Conservation (phyloP, 2,329 filamentous ascomycete genomes). For the Hortaea sp. region DNA sequence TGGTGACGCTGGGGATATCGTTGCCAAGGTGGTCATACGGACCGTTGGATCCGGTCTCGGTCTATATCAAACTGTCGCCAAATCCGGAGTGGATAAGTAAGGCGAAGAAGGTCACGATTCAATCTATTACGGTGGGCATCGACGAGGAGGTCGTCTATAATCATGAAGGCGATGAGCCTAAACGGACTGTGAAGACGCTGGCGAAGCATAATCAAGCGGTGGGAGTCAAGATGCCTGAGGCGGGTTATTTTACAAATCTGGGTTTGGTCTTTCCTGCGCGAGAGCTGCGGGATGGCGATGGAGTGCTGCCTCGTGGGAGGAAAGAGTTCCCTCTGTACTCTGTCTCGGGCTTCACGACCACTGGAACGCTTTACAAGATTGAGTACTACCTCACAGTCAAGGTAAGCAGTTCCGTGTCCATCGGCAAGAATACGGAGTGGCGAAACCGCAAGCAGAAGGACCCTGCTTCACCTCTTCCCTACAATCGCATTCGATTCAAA, state of each 20-base stretch:
- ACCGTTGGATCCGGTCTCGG: conserved; percentile 85
- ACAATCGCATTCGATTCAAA: no score
- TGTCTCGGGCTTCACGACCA: conserved; percentile 84
- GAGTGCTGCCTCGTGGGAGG: conserved; percentile 75
- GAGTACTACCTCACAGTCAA: conserved; percentile 94
- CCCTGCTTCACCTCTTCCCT: background rate
- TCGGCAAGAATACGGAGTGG: background rate
- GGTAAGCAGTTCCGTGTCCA: conserved; percentile 42
- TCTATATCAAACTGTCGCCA: conserved; percentile 88
- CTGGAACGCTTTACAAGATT: conserved; percentile 91
- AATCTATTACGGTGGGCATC: conserved; percentile 85
- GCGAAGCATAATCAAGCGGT: conserved; percentile 75
- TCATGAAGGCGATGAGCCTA: conserved; percentile 90
- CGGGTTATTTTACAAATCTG: conserved; percentile 86
- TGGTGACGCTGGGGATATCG: conserved; percentile 85
- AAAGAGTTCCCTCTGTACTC: conserved; percentile 82
- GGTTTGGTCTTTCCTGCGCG: conserved; percentile 85
- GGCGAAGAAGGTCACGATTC: conserved; percentile 82
- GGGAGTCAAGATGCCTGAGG: conserved; percentile 75
- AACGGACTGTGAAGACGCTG: conserved; percentile 77
- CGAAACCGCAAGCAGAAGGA: background rate
- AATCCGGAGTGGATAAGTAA: conserved; percentile 88
- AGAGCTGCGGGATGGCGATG: conserved; percentile 76
- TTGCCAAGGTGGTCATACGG: conserved; percentile 95
- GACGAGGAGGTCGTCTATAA: conserved; percentile 99